A percentile compares a stretch with the other conserved stretches of the same genome.
phyloP scores from a whole-genome alignment of 306 rosid species.

The Fragaria ananassa region DNA sequence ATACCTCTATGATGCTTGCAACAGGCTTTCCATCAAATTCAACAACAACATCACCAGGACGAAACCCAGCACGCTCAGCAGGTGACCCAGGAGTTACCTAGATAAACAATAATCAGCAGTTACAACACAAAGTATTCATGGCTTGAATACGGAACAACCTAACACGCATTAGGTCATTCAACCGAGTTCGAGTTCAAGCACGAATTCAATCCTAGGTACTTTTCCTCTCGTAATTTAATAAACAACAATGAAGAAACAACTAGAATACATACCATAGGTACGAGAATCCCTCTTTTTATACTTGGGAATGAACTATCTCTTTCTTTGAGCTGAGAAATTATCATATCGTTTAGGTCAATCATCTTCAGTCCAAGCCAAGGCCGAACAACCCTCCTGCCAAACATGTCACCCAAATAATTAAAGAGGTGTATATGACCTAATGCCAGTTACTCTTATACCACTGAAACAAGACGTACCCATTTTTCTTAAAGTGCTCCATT shows the following conservation, averaged over 20 bases:
- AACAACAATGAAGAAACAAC: neutral
- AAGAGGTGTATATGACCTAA: neutral
- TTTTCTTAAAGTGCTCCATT: constrained; percentile 69
- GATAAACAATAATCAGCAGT: constrained; percentile 17
- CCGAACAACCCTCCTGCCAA: constrained; percentile 77
- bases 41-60: constrained; percentile 74
- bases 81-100: constrained; percentile 93
- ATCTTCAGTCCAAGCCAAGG: constrained; percentile 95
- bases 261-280: constrained; percentile 52
- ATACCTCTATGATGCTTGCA: constrained; percentile 66
- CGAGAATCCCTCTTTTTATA: constrained; percentile 72
- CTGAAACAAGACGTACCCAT: constrained; percentile 46
- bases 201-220: neutral
- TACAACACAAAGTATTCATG: constrained; percentile 1
- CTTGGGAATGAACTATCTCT: constrained; percentile 65
- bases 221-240: neutral
- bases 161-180: neutral
- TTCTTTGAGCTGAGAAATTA: constrained; percentile 65
- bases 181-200: neutral
- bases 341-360: constrained; percentile 81
- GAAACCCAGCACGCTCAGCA: constrained; percentile 74
- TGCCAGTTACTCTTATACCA: neutral
- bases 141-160: neutral
- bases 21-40: constrained; percentile 81
- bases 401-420: constrained; percentile 7